Evolutionary conservation across 1,284 basidiomycete species (phyloP).

Genomic region (Sporisorium sorghi): DNA sequence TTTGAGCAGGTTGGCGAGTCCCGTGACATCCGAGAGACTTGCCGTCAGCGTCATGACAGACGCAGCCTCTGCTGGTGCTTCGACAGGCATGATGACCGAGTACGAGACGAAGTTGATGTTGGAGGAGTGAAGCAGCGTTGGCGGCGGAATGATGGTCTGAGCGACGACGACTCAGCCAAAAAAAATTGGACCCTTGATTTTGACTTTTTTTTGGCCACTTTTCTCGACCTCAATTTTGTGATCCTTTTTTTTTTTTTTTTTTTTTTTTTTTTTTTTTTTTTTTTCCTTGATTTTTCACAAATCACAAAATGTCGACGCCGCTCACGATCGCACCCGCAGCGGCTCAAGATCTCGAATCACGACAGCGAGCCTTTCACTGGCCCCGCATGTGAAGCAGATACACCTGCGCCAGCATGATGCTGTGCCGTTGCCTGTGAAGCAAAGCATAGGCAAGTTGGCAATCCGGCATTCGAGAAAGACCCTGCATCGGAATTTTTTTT

Average conservation of each 20-base stretch:
- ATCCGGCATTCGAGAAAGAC: too few relatives aligned
- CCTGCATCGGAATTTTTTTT: too few relatives aligned
- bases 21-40: slow-evolving; percentile 45
- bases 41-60: slow-evolving; percentile 24
- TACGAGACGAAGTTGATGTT: background rate
- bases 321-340: too few relatives aligned
- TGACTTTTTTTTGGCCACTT: background rate
- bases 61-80: background rate
- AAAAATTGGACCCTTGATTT: background rate
- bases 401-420: too few relatives aligned
- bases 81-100: slow-evolving; percentile 11
- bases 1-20: slow-evolving; percentile 45
- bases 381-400: too few relatives aligned
- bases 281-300: too few relatives aligned
- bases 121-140: background rate
- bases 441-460: too few relatives aligned
- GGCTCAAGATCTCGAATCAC: too few relatives aligned
- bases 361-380: too few relatives aligned
- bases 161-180: slow-evolving; percentile 8
- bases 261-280: background rate
- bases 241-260: background rate
- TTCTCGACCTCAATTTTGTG: slow-evolving; percentile 4
- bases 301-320: too few relatives aligned
- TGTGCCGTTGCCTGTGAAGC: too few relatives aligned
- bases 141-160: background rate